Evolutionary conservation across 2,329 filamentous ascomycete genomes (phyloP).

Genomic region (Aspergillus sp.): DNA sequence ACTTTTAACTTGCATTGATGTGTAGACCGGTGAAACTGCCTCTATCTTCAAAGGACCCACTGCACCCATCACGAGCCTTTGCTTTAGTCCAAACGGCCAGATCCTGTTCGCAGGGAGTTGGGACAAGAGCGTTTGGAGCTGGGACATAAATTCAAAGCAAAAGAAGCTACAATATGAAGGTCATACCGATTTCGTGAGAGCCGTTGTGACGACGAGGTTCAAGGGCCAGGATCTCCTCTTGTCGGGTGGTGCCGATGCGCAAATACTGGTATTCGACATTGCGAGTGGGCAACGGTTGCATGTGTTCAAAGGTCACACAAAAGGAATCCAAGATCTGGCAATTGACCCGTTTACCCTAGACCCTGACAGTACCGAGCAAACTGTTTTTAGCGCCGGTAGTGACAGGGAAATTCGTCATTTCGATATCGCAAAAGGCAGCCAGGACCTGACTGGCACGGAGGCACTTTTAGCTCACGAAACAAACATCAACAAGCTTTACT

Average conservation of each 20-base stretch:
- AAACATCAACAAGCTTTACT: slow-evolving; percentile 77
- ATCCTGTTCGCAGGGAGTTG: slow-evolving; percentile 82
- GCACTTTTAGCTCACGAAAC: slow-evolving; percentile 82
- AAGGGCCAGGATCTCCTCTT: slow-evolving; percentile 64
- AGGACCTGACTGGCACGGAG: slow-evolving; percentile 57
- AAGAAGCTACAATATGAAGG: slow-evolving; percentile 65
- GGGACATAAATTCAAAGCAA: slow-evolving; percentile 63
- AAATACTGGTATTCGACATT: slow-evolving; percentile 81
- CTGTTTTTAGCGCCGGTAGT: slow-evolving; percentile 77
- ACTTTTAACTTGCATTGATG: slow-evolving; percentile 8
- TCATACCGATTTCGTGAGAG: slow-evolving; percentile 90
- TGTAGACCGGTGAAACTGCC: slow-evolving; percentile 46
- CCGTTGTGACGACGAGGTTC: slow-evolving; percentile 64
- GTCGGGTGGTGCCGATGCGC: slow-evolving; percentile 75
- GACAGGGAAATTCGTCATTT: slow-evolving; percentile 76
- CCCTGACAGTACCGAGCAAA: slow-evolving; percentile 39
- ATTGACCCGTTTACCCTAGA: slow-evolving; percentile 67
- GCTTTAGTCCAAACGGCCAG: slow-evolving; percentile 60
- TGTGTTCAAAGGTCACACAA: slow-evolving; percentile 72
- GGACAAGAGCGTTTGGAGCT: slow-evolving; percentile 91
- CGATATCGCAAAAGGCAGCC: slow-evolving; percentile 30
- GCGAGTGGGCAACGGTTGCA: slow-evolving; percentile 68
- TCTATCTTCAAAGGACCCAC: slow-evolving; percentile 69
- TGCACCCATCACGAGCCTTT: slow-evolving; percentile 76
- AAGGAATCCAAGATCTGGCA: slow-evolving; percentile 76